A percentile compares a stretch with the other conserved stretches of the same genome.
These are phyloP conservation scores for Salvia sclarea DNA, from an alignment of 305 asterid species.

Conservation along the genomic window DNA sequence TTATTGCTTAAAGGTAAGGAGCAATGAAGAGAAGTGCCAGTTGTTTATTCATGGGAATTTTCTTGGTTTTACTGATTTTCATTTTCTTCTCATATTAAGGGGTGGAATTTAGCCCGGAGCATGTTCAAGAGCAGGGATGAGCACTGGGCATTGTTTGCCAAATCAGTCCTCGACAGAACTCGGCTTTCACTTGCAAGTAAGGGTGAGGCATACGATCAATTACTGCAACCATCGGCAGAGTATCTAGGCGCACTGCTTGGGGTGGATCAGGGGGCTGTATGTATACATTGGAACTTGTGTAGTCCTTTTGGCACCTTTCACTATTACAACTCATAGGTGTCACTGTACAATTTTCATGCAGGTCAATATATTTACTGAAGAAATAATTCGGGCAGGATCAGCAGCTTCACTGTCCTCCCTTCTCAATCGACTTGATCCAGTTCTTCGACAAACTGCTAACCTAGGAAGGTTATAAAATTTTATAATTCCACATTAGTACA, in stretches of 20 bases:
- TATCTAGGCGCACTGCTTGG: slow-evolving; percentile 90
- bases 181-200: slow-evolving; percentile 92
- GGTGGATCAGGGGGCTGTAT: slow-evolving; percentile 89
- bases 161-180: slow-evolving; percentile 92
- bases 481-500: slow-evolving; percentile 8
- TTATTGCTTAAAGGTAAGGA: slow-evolving; percentile 90
- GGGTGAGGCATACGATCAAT: slow-evolving; percentile 83
- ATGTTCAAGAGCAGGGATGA: slow-evolving; percentile 64
- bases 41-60: slow-evolving; percentile 22
- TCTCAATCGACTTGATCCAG: slow-evolving; percentile 94
- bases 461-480: slow-evolving; percentile 74
- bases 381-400: slow-evolving; percentile 95
- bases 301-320: slow-evolving; percentile 25
- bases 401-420: slow-evolving; percentile 96
- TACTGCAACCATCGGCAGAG: slow-evolving; percentile 98
- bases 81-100: slow-evolving; percentile 49
- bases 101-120: slow-evolving; percentile 80
- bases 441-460: slow-evolving; percentile 89
- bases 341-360: slow-evolving; percentile 41
- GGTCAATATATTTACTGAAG: slow-evolving; percentile 96
- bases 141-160: slow-evolving; percentile 92
- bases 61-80: slow-evolving; percentile 24
- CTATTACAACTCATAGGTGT: slow-evolving; percentile 27
- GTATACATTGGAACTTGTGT: slow-evolving; percentile 34
- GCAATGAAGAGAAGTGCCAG: slow-evolving; percentile 14